Evolutionary conservation across 768 basidiomycete species (phyloP).

Genomic region (Termitomyces sp.): DNA sequence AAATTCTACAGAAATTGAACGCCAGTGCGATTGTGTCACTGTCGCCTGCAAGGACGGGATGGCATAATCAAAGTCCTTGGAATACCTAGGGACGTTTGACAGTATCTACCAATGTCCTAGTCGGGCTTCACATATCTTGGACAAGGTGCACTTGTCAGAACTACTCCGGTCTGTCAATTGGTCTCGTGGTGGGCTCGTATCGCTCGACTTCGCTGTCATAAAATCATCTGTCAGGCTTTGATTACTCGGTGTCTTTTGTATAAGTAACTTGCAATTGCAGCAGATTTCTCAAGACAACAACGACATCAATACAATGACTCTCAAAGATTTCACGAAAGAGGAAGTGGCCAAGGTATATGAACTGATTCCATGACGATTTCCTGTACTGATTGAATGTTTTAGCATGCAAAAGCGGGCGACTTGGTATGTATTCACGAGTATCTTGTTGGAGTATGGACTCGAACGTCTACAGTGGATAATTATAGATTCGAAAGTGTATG

Average conservation of each 20-base stretch:
- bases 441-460: neutral
- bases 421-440: conserved; percentile 3
- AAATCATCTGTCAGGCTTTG: neutral
- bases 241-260: conserved; percentile 8
- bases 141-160: no score
- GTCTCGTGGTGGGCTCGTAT: neutral
- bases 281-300: neutral
- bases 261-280: conserved; percentile 4
- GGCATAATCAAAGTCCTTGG: no score
- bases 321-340: conserved; percentile 12
- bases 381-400: neutral
- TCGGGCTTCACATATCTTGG: no score
- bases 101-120: no score
- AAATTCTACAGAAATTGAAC: no score
- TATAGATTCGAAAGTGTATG: conserved; percentile 43
- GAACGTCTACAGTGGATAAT: conserved; percentile 10
- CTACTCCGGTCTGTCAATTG: neutral
- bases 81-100: no score
- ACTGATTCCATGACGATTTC: neutral
- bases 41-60: no score
- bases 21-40: no score
- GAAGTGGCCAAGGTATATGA: conserved; percentile 13
- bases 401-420: conserved; percentile 13
- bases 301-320: conserved; percentile 4
- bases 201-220: neutral